Evolutionary conservation across 2,329 filamentous ascomycete genomes (phyloP), one percentile per base, ranked within the genome.

Genomic region (Chaetomium sp.): DNA sequence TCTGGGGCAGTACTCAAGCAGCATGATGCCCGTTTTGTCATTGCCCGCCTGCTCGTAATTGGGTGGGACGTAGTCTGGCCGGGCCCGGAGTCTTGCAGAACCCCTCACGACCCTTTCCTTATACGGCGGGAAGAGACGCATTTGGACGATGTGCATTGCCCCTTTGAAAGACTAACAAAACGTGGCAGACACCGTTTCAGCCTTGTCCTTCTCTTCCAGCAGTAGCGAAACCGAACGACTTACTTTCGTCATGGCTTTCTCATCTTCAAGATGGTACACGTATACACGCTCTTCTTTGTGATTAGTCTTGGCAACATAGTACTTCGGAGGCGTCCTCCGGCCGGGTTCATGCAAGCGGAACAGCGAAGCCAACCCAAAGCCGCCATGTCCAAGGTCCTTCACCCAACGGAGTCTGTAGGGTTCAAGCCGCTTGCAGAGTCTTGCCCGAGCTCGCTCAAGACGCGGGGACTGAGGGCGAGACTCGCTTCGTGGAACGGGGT

Each of bases 1-100:
- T 19, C 53, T 40, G 7, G 10, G 11, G 34, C 43, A 41, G 34
- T 50, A 50, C 46, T 54, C 53, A n/a, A 54, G 46, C 5, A 54
- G 35, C 35, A 50, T 49, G 44, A 42, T 9, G 14, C 27, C 42
- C 14, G 8, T 44, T 33, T 14, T 6, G 2, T 44, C 5, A 5
- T 11, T 32, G 6, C 43, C 45, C 6, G 10, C 33, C 10, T 37
- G 11, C 2, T 8, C 14, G 33, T 12, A 36, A 14, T 32, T 1
- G 8, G 7, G 10, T 5, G 19, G 32, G 6, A 27, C 14, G 8
- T 44, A 11, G n/a, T 27, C 42, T 32, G 10, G 4, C 7, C n/a
- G 42, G 19, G n/a, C 14, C 6, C 42, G 42, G 5, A 44, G 2
- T 11, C 42, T 44, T 1, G 8, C 14, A 11, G 43, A 32, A 6